phyloP scores from a whole-genome alignment of 495 filamentous ascomycete genomes.

The Glutinoglossum americanum region DNA sequence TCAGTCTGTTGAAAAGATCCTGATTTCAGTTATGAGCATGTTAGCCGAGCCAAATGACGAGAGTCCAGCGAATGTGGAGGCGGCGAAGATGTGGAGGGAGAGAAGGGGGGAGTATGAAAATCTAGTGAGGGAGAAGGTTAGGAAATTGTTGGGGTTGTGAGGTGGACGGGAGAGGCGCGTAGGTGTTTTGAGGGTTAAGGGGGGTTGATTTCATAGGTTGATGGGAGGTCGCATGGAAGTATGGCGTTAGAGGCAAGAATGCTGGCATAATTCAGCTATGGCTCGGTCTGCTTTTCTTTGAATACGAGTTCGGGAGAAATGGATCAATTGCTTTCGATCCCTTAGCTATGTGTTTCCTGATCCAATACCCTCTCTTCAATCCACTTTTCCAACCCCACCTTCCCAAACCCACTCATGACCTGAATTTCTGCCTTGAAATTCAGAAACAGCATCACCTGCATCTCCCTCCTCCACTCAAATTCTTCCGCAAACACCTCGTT shows the following conservation, averaged over 20 bases:
- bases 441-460: constrained; percentile 75
- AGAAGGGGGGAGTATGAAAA: constrained; percentile 63
- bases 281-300: not conserved
- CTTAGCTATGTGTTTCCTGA: not conserved
- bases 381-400: constrained; percentile 38
- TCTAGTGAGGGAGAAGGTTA: constrained; percentile 61
- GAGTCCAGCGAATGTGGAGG: constrained; percentile 93
- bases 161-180: not conserved
- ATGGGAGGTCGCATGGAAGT: not conserved
- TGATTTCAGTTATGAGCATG: constrained; percentile 98
- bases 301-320: not conserved
- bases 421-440: constrained; percentile 84
- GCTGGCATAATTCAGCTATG: not conserved
- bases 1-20: constrained; percentile 93
- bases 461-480: constrained; percentile 33
- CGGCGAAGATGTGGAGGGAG: constrained; percentile 97
- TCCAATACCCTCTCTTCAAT: constrained; percentile 24
- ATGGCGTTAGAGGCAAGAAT: not conserved
- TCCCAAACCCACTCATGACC: constrained; percentile 38
- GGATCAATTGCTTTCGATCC: not conserved
- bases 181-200: not conserved
- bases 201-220: not conserved
- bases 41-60: constrained; percentile 96
- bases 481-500: constrained; percentile 24
- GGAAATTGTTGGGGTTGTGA: constrained; percentile 35